These are phyloP conservation scores for Betula pendula DNA, from an alignment of 306 rosid species.

Conservation along the genomic window DNA sequence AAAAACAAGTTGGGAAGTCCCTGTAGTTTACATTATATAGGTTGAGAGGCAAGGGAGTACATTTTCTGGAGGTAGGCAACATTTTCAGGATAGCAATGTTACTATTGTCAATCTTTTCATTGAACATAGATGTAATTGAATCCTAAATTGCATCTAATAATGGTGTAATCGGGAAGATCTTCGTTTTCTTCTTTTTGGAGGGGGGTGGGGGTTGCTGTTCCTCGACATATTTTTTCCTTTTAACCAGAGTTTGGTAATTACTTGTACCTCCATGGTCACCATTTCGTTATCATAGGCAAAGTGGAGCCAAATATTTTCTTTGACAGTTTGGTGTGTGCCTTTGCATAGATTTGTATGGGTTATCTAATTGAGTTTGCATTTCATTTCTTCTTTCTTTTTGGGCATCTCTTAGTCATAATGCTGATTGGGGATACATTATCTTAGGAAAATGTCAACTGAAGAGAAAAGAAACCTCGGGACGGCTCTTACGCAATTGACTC, in stretches of 20 bases:
- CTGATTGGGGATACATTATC: constrained; percentile 5
- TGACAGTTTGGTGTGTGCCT: not conserved
- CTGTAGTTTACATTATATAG: not conserved
- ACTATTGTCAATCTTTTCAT: too few species aligned
- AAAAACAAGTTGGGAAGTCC: not conserved
- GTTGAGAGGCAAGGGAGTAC: not conserved
- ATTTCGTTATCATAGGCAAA: too few species aligned
- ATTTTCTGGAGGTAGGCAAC: not conserved
- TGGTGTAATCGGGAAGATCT: not conserved
- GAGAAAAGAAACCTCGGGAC: constrained; percentile 57
- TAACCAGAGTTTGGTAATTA: too few species aligned
- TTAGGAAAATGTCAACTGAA: constrained; percentile 57
- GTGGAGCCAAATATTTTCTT: not conserved
- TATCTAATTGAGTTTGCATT: not conserved
- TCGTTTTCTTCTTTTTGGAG: too few species aligned
- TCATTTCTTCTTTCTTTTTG: not conserved
- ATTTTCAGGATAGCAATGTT: not conserved
- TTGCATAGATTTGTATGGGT: not conserved
- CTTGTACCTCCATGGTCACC: too few species aligned
- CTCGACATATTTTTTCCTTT: too few species aligned
- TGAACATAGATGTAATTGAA: not conserved
- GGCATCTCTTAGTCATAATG: not conserved
- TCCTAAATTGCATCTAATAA: not conserved
- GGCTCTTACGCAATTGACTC: constrained; percentile 48
- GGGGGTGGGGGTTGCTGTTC: too few species aligned